Percentiles rank a stretch among this genome's conserved stretches.
These are phyloP conservation scores for Fusarium torreyae DNA, from an alignment of 2,329 filamentous ascomycete genomes.

Conservation along the genomic window DNA sequence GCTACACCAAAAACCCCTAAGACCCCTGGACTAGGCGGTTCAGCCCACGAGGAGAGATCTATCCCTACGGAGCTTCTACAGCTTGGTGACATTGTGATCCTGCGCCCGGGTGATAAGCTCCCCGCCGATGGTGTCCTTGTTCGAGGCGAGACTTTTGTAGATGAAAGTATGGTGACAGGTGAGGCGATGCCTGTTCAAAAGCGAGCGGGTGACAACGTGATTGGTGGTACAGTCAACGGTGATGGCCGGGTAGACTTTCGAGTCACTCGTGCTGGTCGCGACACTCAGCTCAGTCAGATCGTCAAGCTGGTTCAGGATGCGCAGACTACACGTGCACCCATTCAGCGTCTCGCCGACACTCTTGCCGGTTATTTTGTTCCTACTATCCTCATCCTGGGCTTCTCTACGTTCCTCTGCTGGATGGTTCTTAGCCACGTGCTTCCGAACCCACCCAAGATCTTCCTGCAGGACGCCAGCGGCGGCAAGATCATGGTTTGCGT, in stretches of 20 bases:
- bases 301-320: constrained; percentile 98
- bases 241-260: constrained; percentile 92
- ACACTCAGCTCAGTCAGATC: constrained; percentile 97
- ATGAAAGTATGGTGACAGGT: constrained; percentile 99
- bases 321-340: constrained; percentile 93
- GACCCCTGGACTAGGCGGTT: constrained; percentile 60
- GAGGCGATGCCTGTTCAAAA: constrained; percentile 97
- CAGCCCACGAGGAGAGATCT: constrained; percentile 82
- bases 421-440: constrained; percentile 94
- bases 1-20: constrained; percentile 52
- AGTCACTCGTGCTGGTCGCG: constrained; percentile 91
- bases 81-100: constrained; percentile 91
- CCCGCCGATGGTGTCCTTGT: constrained; percentile 92
- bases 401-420: constrained; percentile 90
- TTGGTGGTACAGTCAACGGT: constrained; percentile 96
- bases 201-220: constrained; percentile 81
- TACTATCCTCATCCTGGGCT: constrained; percentile 85
- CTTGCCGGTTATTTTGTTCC: constrained; percentile 97
- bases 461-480: constrained; percentile 83
- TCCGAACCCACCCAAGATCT: constrained; percentile 88
- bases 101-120: constrained; percentile 96
- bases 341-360: constrained; percentile 91
- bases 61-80: constrained; percentile 96
- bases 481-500: constrained; percentile 97
- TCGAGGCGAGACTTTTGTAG: constrained; percentile 91